Conservation (phyloP, 129 eudicot species). For the Flaveria linearis region DNA sequence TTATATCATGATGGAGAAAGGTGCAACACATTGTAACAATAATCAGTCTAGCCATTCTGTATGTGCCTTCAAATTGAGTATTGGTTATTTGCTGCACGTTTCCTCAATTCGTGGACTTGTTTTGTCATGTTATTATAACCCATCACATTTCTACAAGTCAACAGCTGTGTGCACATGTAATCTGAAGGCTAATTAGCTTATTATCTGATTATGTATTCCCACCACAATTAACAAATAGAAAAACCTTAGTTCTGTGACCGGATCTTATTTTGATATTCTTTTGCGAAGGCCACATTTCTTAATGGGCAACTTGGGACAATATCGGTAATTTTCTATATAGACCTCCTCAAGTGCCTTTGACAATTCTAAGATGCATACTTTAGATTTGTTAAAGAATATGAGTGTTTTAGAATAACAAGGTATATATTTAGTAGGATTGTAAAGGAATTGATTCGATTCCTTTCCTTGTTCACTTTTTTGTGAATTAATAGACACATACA, state of each 20-base stretch:
- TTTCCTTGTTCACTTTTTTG: no score
- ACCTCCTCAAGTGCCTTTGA: constrained; percentile 1
- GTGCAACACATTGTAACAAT: constrained; percentile 12
- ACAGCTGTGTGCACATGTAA: background rate
- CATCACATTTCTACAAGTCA: background rate
- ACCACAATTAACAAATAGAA: background rate
- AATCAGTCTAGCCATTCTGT: constrained; percentile 12
- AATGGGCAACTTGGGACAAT: constrained; percentile 1
- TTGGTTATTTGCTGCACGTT: constrained; percentile 6
- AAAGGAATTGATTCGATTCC: no score
- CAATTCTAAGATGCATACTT: background rate
- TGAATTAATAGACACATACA: background rate
- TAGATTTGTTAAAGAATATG: background rate
- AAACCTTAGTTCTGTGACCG: background rate
- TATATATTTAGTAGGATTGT: background rate
- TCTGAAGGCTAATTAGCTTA: constrained; percentile 3
- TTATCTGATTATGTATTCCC: constrained; percentile 1
- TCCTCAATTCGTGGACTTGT: background rate
- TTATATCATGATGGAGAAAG: constrained; percentile 19
- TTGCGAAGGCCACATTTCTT: constrained; percentile 7
- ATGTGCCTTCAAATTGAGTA: background rate
- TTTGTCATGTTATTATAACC: constrained; percentile 6
- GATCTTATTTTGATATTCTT: constrained; percentile 2
- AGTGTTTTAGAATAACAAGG: background rate
- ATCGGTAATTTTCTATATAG: background rate